phyloP scores from a whole-genome alignment of 768 basidiomycete species.

The Suillus subalutaceus region DNA sequence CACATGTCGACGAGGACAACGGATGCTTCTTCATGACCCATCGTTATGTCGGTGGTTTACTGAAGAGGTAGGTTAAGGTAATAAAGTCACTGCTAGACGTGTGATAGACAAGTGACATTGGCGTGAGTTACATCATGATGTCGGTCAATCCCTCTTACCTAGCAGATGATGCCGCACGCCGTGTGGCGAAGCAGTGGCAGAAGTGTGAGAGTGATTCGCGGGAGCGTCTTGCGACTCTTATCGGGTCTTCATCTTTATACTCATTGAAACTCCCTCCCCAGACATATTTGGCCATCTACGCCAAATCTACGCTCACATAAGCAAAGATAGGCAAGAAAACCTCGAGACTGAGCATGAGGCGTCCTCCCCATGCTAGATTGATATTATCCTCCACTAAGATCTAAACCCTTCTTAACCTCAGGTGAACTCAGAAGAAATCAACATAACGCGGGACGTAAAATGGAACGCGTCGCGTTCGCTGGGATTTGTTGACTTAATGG shows the following conservation, averaged over 20 bases:
- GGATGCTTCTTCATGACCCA: constrained; percentile 25
- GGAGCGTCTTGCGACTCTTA: constrained; percentile 4
- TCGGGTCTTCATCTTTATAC: constrained; percentile 1
- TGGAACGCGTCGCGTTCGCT: constrained; percentile 5
- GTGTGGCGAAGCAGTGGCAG: constrained; percentile 8
- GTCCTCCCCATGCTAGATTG: neutral
- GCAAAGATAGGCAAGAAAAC: neutral
- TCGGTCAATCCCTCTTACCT: constrained; percentile 3
- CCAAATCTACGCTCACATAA: constrained; percentile 2
- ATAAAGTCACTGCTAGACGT: constrained; percentile 27
- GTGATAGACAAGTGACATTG: constrained; percentile 1
- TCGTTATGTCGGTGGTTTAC: constrained; percentile 17
- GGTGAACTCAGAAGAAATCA: neutral
- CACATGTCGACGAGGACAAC: constrained; percentile 55
- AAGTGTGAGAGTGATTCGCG: constrained; percentile 10
- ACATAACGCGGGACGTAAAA: constrained; percentile 8
- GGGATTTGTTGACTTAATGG: neutral
- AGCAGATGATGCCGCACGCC: neutral
- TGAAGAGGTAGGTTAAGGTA: constrained; percentile 35
- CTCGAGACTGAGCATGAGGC: neutral
- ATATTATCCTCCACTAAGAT: neutral
- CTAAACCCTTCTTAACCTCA: neutral
- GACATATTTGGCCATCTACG: neutral
- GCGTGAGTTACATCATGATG: constrained; percentile 10
- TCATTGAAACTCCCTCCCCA: neutral